A percentile compares a stretch with the other conserved stretches of the same genome.
phyloP scores from a whole-genome alignment of 2,329 filamentous ascomycete species.

The Alternaria infectoria region DNA sequence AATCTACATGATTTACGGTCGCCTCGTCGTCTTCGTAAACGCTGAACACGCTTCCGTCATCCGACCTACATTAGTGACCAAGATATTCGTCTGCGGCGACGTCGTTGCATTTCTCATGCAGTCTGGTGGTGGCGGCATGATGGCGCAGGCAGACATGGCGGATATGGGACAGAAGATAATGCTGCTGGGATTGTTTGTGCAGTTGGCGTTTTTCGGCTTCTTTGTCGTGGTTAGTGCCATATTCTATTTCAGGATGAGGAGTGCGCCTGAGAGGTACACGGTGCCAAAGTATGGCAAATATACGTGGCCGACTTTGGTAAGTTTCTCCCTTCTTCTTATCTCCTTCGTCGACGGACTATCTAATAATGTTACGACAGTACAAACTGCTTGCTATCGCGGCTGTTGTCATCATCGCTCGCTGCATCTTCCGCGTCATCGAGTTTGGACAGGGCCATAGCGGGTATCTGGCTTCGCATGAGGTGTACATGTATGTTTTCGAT shows the following conservation, averaged over 20 bases:
- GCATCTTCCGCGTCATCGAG: slow-evolving; percentile 50
- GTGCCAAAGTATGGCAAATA: slow-evolving; percentile 42
- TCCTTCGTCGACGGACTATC: neutral
- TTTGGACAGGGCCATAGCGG: slow-evolving; percentile 53
- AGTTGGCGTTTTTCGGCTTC: slow-evolving; percentile 17
- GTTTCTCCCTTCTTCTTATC: neutral
- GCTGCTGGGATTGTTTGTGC: slow-evolving; percentile 31
- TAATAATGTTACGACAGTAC: neutral
- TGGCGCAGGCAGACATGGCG: slow-evolving; percentile 22
- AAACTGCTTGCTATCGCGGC: slow-evolving; percentile 52
- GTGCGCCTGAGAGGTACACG: slow-evolving; percentile 11
- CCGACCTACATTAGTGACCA: slow-evolving; percentile 54
- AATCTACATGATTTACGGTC: slow-evolving; percentile 53
- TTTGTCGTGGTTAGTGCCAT: slow-evolving; percentile 31
- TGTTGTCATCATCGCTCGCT: slow-evolving; percentile 56
- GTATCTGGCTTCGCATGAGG: slow-evolving; percentile 52
- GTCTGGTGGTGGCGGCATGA: slow-evolving; percentile 39
- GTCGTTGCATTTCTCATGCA: slow-evolving; percentile 60
- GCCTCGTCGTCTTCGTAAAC: slow-evolving; percentile 48
- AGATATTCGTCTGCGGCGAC: slow-evolving; percentile 62
- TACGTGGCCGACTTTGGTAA: slow-evolving; percentile 46
- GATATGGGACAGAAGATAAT: slow-evolving; percentile 28
- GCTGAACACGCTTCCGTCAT: slow-evolving; percentile 52
- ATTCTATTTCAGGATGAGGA: slow-evolving; percentile 29
- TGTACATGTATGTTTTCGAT: slow-evolving; percentile 56